Evolutionary conservation across 2,329 filamentous ascomycete genomes (phyloP).

Genomic region (Neurospora sp.): DNA sequence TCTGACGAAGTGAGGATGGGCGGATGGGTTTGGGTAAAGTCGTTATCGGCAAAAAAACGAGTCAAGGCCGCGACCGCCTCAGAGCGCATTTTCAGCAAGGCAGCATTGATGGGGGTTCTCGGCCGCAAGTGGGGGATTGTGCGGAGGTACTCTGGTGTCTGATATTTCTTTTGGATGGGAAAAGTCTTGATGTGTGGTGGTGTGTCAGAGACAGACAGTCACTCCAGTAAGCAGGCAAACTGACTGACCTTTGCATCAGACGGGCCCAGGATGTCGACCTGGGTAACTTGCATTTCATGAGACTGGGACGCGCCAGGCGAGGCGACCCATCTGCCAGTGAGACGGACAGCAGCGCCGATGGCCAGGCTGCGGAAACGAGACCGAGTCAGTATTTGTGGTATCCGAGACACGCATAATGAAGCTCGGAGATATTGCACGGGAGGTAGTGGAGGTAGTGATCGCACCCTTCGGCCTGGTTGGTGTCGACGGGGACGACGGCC

Average conservation of each 20-base stretch:
- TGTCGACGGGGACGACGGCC: conserved; percentile 55
- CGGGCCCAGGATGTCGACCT: conserved; percentile 61
- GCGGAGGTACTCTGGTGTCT: conserved; percentile 79
- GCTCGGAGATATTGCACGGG: conserved; percentile 2
- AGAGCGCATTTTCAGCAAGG: conserved; percentile 74
- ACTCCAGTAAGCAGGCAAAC: conserved; percentile 33
- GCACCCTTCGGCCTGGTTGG: conserved; percentile 63
- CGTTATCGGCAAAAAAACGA: conserved; percentile 61
- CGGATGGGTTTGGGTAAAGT: conserved; percentile 78
- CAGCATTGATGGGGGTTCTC: conserved; percentile 70
- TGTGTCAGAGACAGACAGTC: conserved; percentile 2
- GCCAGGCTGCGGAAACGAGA: conserved; percentile 50
- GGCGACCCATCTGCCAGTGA: conserved; percentile 67
- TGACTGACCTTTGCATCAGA: conserved; percentile 58
- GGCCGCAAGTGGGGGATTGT: conserved; percentile 79
- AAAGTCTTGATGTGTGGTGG: conserved; percentile 52
- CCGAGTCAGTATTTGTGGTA: conserved; percentile 20
- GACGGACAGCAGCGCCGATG: conserved; percentile 68
- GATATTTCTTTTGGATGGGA: conserved; percentile 94
- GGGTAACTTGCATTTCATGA: conserved; percentile 69
- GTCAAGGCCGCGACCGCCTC: conserved; percentile 64
- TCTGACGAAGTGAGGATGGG: conserved; percentile 95
- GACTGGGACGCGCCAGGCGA: conserved; percentile 60
- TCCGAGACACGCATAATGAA: conserved; percentile 15
- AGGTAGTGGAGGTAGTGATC: conserved; percentile 23